Evolutionary conservation across 1,284 basidiomycete species (phyloP).

Genomic region (Apiotrichum gamsii): DNA sequence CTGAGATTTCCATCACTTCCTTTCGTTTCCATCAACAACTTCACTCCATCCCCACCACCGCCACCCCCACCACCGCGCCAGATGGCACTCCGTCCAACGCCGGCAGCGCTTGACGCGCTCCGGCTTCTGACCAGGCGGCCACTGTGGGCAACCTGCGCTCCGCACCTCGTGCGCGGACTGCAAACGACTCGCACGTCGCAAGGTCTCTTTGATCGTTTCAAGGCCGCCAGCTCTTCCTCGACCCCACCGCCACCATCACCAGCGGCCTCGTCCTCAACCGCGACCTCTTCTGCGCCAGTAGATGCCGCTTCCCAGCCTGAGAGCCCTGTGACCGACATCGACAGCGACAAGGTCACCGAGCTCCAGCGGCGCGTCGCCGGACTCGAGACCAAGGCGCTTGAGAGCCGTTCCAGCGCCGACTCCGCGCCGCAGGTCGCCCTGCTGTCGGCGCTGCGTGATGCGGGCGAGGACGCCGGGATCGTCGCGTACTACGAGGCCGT

Average conservation of each 20-base stretch:
- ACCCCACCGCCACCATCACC: neutral
- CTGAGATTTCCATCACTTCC: too few relatives aligned
- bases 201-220: neutral
- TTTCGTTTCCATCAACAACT: neutral
- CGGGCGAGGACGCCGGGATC: constrained; percentile 31
- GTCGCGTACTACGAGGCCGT: constrained; percentile 38
- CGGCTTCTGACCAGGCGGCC: constrained; percentile 8
- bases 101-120: constrained; percentile 11
- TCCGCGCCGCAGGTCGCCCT: constrained; percentile 30
- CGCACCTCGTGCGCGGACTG: neutral
- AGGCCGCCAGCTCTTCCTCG: too few relatives aligned
- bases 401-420: constrained; percentile 15
- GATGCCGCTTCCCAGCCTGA: too few relatives aligned
- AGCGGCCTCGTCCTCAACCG: neutral
- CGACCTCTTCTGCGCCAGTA: neutral
- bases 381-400: constrained; percentile 34
- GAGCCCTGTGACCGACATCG: neutral
- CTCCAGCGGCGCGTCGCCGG: constrained; percentile 39
- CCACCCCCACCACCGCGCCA: too few relatives aligned
- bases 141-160: neutral
- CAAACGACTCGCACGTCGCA: neutral
- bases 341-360: constrained; percentile 18
- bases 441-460: constrained; percentile 29
- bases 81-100: constrained; percentile 16
- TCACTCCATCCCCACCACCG: neutral